Base-by-base conservation (phyloP, 2,329 filamentous ascomycete species). In the Calonectria fujianensis region DNA sequence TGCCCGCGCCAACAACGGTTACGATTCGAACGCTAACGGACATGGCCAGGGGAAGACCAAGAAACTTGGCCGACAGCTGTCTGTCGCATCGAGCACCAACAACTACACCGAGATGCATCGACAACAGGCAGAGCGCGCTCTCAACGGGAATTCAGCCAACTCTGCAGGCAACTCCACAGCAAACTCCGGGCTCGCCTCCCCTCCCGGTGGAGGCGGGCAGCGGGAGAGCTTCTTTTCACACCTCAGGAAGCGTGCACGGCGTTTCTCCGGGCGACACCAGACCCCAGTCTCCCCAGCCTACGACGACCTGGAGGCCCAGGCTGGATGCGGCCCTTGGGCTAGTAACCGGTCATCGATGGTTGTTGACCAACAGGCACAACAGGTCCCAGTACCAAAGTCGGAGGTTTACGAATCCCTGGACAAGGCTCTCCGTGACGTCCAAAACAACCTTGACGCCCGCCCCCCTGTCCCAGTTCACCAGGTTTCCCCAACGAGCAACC, bases 171-270 rank as follows among this genome's bases (percentile, higher is more conserved):
- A 24, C 24, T 24, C 24, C 24, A 24, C 24, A 20, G 51, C 27
- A 7, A 61, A 94, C 80, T 91, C 90, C 41, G 94, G 93, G 29
- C 88, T 96, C 31, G 92, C 91, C 20, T 97, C 95, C 8, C 95
- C 96, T 5, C 92, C 93, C 32, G 32, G 32, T 10, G 32, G 32
- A 0, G 93, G 91, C 80, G 94, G 91, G 24, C 94, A 96, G 72
- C 97, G 97, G 83, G 97, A 99, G 85, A 95, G 97, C 85, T 99
- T 99, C 88, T 99, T 99, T 86, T 98, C 97, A 0, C 97, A 99
- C 83, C 90, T 99, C 10, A 92, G 97, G 72, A 99, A 99, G 86
- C 93, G 96, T 67, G 97, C 97, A 35, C 92, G 97, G 79, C 91
- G 97, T 79, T 93, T 99, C 75, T 99, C 97, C 32, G 97, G 97